A percentile compares a stretch with the other conserved stretches of the same genome.
These are phyloP conservation scores for Rhodotorula graminis DNA, from an alignment of 768 basidiomycete genomes.

Conservation along the genomic window DNA sequence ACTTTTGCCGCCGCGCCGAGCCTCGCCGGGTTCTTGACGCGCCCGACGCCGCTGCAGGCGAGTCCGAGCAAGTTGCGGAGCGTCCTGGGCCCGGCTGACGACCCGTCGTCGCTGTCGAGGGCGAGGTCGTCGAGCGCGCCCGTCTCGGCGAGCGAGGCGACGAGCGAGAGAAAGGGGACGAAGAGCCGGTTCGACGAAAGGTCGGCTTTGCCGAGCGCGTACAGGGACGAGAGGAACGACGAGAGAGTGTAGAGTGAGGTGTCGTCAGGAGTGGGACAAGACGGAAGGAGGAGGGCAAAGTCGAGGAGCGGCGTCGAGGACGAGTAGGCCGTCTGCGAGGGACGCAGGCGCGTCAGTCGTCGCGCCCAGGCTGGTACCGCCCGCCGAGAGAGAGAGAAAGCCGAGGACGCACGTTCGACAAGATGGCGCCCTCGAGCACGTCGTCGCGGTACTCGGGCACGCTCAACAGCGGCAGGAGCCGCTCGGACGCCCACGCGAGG, in stretches of 20 bases:
- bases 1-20: slow-evolving; percentile 77
- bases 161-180: slow-evolving; percentile 73
- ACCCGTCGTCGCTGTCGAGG: neutral
- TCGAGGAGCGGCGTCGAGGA: slow-evolving; percentile 29
- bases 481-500: slow-evolving; percentile 19
- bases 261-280: slow-evolving; percentile 62
- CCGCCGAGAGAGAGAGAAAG: slow-evolving; percentile 44
- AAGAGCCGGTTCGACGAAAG: slow-evolving; percentile 65
- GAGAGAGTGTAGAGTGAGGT: slow-evolving; percentile 54
- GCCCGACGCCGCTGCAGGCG: slow-evolving; percentile 59
- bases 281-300: slow-evolving; percentile 58
- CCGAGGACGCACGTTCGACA: slow-evolving; percentile 4
- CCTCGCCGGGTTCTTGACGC: slow-evolving; percentile 75
- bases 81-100: slow-evolving; percentile 2
- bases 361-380: too few relatives aligned
- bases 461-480: slow-evolving; percentile 20
- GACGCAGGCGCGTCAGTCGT: neutral
- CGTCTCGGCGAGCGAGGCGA: slow-evolving; percentile 67
- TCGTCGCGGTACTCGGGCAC: slow-evolving; percentile 10
- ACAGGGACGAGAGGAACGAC: slow-evolving; percentile 59
- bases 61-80: slow-evolving; percentile 57
- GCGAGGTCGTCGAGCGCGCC: slow-evolving; percentile 52
- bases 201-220: slow-evolving; percentile 56
- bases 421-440: slow-evolving; percentile 27
- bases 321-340: slow-evolving; percentile 40